phyloP scores from a whole-genome alignment of 2,329 filamentous ascomycete species.

The Berkeleyomyces rouxiae region DNA sequence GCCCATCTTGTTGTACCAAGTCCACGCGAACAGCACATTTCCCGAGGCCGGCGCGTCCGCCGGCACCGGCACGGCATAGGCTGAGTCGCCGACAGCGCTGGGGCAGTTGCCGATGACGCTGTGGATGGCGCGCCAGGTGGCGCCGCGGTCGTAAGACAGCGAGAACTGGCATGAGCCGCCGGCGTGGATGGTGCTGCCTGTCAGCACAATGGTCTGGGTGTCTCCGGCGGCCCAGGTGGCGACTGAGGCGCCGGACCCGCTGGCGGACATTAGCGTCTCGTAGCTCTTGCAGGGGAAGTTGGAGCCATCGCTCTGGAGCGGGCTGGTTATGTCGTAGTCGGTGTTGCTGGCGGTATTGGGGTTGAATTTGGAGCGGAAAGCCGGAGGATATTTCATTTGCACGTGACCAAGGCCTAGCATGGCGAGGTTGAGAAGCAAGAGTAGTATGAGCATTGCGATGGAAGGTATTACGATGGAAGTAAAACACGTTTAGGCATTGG shows the following conservation, averaged over 20 bases:
- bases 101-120: slow-evolving; percentile 24
- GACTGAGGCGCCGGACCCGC: slow-evolving; percentile 24
- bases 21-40: slow-evolving; percentile 42
- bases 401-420: slow-evolving; percentile 18
- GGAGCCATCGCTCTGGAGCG: slow-evolving; percentile 33
- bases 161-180: slow-evolving; percentile 49
- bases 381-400: slow-evolving; percentile 19
- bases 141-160: slow-evolving; percentile 43
- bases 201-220: slow-evolving; percentile 35
- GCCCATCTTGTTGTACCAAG: slow-evolving; percentile 45
- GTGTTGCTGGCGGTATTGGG: slow-evolving; percentile 22
- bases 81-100: slow-evolving; percentile 18
- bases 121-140: slow-evolving; percentile 36
- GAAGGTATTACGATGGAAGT: background rate
- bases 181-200: slow-evolving; percentile 34
- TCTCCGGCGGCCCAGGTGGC: slow-evolving; percentile 36
- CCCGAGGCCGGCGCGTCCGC: slow-evolving; percentile 30
- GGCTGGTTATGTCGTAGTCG: slow-evolving; percentile 40
- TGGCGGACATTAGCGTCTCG: slow-evolving; percentile 16
- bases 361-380: slow-evolving; percentile 19
- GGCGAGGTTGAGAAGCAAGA: slow-evolving; percentile 10
- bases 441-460: background rate
- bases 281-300: slow-evolving; percentile 46
- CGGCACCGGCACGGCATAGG: slow-evolving; percentile 40
- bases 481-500: background rate